Evolutionary conservation across 331 rosid species (phyloP), one percentile per base, ranked within the genome.

Genomic region (Acacia concinna): DNA sequence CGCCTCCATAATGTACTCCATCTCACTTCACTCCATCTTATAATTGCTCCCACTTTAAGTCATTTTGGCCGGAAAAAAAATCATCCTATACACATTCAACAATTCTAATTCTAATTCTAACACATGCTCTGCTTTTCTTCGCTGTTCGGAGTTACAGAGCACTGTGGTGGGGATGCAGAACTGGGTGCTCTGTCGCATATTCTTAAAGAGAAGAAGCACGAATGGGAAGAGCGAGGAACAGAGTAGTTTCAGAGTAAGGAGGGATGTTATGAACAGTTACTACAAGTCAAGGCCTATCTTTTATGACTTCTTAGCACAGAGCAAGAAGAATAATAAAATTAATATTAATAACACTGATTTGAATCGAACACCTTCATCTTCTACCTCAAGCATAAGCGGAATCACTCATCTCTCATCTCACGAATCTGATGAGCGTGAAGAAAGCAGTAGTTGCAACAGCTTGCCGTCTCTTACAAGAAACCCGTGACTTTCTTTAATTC

Each of bases 171-270:
- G 86, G n/a, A 47, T 85, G 87, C 87, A 89, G 51, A 90, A 88
- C 38, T 96, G 99, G 99, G 96, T 96, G 34, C 88, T 96, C 0
- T 93, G 99, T 81, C 98, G 99, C 56, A 89, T 96, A 86, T 96
- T 96, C 83, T 81, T 91, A 73, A 96, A 96, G 94, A 93, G 84
- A 74, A 93, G 98, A 73, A 85, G 79, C 28, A 44, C 54, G 0
- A 38, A 6, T 23, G 75, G 76, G 34, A 88, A 84, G 67, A 84
- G 44, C 31, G 87, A 85, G 41, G 90, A 89, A 0, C 86, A 83
- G 6, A 81, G 56, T 9, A 79, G 49, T 15, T 69, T 38, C 2
- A 84, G 71, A 65, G 23, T 78, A 4, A 40, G 79, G 21, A 54
- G 34, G 21, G 82, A 77, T 18, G 15, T 46, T n/a, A 46, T 46